phyloP scores from a whole-genome alignment of 805 yeast species.

The Ogataea dorogensis region DNA sequence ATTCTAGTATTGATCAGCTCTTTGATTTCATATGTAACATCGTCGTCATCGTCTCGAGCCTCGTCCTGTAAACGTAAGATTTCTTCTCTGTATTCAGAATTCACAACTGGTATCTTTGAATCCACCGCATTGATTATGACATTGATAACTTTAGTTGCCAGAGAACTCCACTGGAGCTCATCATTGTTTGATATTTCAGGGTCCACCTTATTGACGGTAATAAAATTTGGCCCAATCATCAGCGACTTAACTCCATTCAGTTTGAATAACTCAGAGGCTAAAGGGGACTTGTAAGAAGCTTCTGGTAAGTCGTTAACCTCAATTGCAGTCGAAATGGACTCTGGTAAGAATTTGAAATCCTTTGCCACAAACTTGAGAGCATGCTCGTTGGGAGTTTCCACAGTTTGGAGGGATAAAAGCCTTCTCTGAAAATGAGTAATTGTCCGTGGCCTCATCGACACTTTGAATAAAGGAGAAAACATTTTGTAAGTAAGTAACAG shows the following conservation, averaged over 20 bases:
- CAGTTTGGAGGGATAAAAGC: slow-evolving; percentile 36
- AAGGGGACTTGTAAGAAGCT: slow-evolving; percentile 57
- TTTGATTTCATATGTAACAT: slow-evolving; percentile 62
- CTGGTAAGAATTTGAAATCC: slow-evolving; percentile 47
- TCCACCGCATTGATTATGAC: slow-evolving; percentile 28
- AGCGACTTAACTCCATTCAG: slow-evolving; percentile 64
- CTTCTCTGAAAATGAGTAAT: slow-evolving; percentile 8
- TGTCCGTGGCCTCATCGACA: not conserved
- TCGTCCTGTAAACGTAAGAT: slow-evolving; percentile 27
- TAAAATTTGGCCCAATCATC: slow-evolving; percentile 71
- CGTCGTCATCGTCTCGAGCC: slow-evolving; percentile 60
- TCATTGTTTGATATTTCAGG: slow-evolving; percentile 32
- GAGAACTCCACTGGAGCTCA: slow-evolving; percentile 32
- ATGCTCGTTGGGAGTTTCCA: slow-evolving; percentile 72
- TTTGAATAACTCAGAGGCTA: slow-evolving; percentile 60
- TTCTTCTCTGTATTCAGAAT: slow-evolving; percentile 22
- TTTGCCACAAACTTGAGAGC: slow-evolving; percentile 64
- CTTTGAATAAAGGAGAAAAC: not conserved
- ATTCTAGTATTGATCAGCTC: slow-evolving; percentile 68
- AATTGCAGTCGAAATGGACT: slow-evolving; percentile 41
- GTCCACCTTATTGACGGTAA: slow-evolving; percentile 63
- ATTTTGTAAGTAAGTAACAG: not conserved
- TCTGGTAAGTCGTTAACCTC: slow-evolving; percentile 54
- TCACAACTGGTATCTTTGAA: slow-evolving; percentile 28
- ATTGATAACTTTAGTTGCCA: slow-evolving; percentile 28